phyloP scores from a whole-genome alignment of 768 basidiomycete genomes.

The Auriculariales sp. region DNA sequence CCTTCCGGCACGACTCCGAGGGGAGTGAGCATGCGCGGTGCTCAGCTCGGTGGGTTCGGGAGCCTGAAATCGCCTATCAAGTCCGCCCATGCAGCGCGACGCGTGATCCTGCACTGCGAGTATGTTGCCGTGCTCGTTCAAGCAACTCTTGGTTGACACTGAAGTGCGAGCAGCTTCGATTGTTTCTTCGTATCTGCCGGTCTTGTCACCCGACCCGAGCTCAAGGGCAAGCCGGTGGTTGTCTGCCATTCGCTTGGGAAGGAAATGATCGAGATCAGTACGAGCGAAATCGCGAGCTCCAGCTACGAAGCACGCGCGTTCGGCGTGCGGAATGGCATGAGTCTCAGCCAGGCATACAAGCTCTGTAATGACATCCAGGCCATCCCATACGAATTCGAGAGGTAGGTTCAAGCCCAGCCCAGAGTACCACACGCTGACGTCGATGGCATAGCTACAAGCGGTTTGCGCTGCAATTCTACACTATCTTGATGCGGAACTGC shows the following conservation, averaged over 20 bases:
- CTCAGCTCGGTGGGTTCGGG: slow-evolving; percentile 15
- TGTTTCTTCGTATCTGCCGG: slow-evolving; percentile 96
- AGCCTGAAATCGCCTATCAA: slow-evolving; percentile 29
- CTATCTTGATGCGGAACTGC: slow-evolving; percentile 76
- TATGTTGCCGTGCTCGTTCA: no score
- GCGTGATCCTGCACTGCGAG: slow-evolving; percentile 84
- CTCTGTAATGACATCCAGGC: slow-evolving; percentile 61
- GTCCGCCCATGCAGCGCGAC: slow-evolving; percentile 22
- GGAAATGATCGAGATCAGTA: slow-evolving; percentile 60
- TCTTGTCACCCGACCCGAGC: slow-evolving; percentile 58
- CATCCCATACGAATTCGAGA: slow-evolving; percentile 89
- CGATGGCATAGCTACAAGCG: slow-evolving; percentile 55
- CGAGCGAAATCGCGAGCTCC: slow-evolving; percentile 88
- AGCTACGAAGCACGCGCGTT: slow-evolving; percentile 86
- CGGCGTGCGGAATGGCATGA: slow-evolving; percentile 92
- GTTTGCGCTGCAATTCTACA: slow-evolving; percentile 79
- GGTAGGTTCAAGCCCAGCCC: slow-evolving; percentile 23
- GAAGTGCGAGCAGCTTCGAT: slow-evolving; percentile 87
- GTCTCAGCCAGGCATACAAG: slow-evolving; percentile 65
- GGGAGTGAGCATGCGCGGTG: slow-evolving; percentile 22
- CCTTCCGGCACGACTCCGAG: slow-evolving; percentile 30
- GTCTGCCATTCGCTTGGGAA: slow-evolving; percentile 87
- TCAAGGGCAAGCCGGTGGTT: slow-evolving; percentile 79
- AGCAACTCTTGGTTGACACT: no score
- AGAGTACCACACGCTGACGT: not conserved